These are phyloP conservation scores for Nitzschia inconspicua DNA, from an alignment of 108 stramenopile species.

Conservation along the genomic window DNA sequence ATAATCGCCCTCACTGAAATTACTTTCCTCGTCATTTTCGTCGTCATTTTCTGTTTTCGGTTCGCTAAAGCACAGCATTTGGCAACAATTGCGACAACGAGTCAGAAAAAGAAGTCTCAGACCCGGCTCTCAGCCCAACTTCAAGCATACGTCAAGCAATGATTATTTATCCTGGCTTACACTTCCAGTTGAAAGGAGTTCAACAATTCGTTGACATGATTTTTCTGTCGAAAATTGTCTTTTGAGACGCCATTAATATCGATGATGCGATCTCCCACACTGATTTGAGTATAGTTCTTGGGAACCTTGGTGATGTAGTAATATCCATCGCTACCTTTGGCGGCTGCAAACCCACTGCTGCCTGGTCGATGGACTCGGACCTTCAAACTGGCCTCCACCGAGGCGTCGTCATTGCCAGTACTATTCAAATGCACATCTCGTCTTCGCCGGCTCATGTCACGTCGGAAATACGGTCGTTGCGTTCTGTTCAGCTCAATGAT, in stretches of 20 bases:
- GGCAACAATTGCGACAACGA: not conserved
- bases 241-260: conserved; percentile 1
- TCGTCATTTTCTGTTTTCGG: conserved; percentile 2
- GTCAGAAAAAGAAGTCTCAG: not conserved
- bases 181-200: conserved; percentile 7
- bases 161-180: not conserved
- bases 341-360: conserved; percentile 23
- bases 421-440: too few species aligned
- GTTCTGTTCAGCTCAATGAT: too few species aligned
- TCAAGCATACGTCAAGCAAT: not conserved
- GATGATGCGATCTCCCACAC: conserved; percentile 3
- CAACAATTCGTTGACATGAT: not conserved
- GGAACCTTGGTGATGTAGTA: conserved; percentile 25
- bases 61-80: not conserved
- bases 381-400: too few species aligned
- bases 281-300: not conserved
- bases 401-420: too few species aligned
- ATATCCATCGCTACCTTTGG: not conserved
- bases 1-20: conserved; percentile 6
- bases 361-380: too few species aligned
- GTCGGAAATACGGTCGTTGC: too few species aligned
- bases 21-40: not conserved
- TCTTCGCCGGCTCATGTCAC: too few species aligned
- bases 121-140: not conserved
- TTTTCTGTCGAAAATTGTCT: not conserved